A percentile compares a stretch with the other conserved stretches of the same genome.
Evolutionary conservation across 257 asterid genomes (phyloP).

Genomic region (Verbascum thapsus): DNA sequence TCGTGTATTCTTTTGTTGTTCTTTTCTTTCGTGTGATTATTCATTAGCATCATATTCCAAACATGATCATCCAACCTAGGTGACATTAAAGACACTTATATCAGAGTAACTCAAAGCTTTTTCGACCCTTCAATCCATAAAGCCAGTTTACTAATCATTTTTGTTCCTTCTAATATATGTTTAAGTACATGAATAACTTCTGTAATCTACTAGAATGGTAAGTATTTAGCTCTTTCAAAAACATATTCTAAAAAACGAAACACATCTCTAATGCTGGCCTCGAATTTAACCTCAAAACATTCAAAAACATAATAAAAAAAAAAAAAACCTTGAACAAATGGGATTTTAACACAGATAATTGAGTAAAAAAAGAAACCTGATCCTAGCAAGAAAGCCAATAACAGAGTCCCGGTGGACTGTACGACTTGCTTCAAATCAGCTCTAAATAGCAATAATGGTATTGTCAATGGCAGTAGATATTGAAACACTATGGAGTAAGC

Average conservation of each 20-base stretch:
- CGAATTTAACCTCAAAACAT: not conserved
- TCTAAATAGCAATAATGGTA: slow-evolving; percentile 75
- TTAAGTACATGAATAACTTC: not conserved
- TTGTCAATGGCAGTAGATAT: slow-evolving; percentile 73
- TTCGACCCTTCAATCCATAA: not conserved
- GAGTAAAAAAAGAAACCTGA: slow-evolving; percentile 53
- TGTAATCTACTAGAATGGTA: too few species aligned
- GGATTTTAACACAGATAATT: not conserved
- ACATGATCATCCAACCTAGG: slow-evolving; percentile 3
- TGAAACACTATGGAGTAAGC: slow-evolving; percentile 65
- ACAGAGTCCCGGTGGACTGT: slow-evolving; percentile 64
- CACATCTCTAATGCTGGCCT: not conserved
- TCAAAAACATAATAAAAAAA: not conserved
- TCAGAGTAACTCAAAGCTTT: slow-evolving; percentile 6
- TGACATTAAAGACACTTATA: slow-evolving; percentile 8
- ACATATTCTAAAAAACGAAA: not conserved
- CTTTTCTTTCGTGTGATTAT: too few species aligned
- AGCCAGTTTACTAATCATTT: not conserved
- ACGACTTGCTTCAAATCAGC: slow-evolving; percentile 66
- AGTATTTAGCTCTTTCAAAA: too few species aligned
- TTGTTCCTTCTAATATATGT: not conserved
- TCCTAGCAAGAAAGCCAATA: slow-evolving; percentile 77
- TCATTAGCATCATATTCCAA: too few species aligned
- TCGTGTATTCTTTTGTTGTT: too few species aligned
- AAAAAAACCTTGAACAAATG: slow-evolving; percentile 3